Percentiles rank a stretch among this genome's conserved stretches.
phyloP scores from a whole-genome alignment of 805 yeast species.

The Candida patagonica region DNA sequence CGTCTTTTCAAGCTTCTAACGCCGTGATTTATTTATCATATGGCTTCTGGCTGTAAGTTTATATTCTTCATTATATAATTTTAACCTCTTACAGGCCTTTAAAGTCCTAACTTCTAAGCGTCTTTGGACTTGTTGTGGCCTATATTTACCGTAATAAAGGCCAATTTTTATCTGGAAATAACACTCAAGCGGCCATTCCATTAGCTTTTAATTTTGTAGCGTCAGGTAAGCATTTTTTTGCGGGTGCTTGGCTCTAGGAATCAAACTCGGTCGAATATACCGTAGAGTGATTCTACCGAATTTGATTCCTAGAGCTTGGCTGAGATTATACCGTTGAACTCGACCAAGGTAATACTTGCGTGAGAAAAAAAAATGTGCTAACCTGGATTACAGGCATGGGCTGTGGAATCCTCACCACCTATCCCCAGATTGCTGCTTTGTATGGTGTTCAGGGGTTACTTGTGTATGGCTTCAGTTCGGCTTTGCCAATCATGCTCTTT shows the following conservation, averaged over 20 bases:
- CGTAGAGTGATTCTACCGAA: background rate
- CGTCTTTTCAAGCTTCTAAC: slow-evolving; percentile 48
- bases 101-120: slow-evolving; percentile 8
- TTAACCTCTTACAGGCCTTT: background rate
- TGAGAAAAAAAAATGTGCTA: slow-evolving; percentile 41
- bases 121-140: slow-evolving; percentile 51
- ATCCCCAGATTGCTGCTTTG: slow-evolving; percentile 75
- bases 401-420: slow-evolving; percentile 78
- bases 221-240: slow-evolving; percentile 51
- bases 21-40: slow-evolving; percentile 58
- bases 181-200: slow-evolving; percentile 64
- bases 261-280: slow-evolving; percentile 6
- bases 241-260: slow-evolving; percentile 3
- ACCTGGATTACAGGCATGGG: slow-evolving; percentile 54
- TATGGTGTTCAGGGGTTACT: slow-evolving; percentile 82
- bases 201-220: slow-evolving; percentile 84
- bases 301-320: slow-evolving; percentile 28
- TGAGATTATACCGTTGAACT: slow-evolving; percentile 72
- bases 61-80: background rate
- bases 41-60: slow-evolving; percentile 36
- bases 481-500: slow-evolving; percentile 78
- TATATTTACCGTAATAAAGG: slow-evolving; percentile 42
- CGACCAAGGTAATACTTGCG: slow-evolving; percentile 80
- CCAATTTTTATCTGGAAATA: slow-evolving; percentile 66
- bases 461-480: slow-evolving; percentile 70